phyloP scores from a whole-genome alignment of 2,329 filamentous ascomycete genomes.

The Ceratocystis smalleyi region DNA sequence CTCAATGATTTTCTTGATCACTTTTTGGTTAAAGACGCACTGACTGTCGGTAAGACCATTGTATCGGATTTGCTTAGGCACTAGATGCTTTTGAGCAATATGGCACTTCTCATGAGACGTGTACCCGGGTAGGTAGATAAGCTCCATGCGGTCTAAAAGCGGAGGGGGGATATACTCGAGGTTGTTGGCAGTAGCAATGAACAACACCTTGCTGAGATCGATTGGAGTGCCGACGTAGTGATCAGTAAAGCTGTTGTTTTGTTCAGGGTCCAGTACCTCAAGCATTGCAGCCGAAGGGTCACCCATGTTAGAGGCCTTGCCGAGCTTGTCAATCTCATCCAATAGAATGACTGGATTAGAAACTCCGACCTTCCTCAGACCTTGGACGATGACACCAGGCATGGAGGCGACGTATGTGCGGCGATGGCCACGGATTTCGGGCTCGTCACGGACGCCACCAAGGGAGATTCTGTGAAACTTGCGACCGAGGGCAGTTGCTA shows the following conservation, averaged over 20 bases:
- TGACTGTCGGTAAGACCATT: slow-evolving; percentile 71
- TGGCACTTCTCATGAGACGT: slow-evolving; percentile 94
- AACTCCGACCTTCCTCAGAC: slow-evolving; percentile 86
- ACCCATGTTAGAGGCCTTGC: slow-evolving; percentile 78
- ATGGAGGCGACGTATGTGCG: slow-evolving; percentile 97
- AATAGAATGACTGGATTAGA: slow-evolving; percentile 89
- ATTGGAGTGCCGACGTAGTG: slow-evolving; percentile 95
- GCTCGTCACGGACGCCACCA: slow-evolving; percentile 87
- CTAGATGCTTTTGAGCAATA: slow-evolving; percentile 82
- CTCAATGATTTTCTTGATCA: slow-evolving; percentile 89
- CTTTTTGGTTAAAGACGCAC: slow-evolving; percentile 61
- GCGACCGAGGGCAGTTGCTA: slow-evolving; percentile 78
- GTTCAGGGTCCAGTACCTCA: slow-evolving; percentile 91
- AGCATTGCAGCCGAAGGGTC: slow-evolving; percentile 96
- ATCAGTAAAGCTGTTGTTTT: slow-evolving; percentile 87
- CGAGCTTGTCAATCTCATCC: slow-evolving; percentile 96
- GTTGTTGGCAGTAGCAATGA: slow-evolving; percentile 92
- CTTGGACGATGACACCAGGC: slow-evolving; percentile 88
- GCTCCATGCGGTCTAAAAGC: slow-evolving; percentile 92
- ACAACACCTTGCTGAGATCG: slow-evolving; percentile 88
- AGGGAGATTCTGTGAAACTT: slow-evolving; percentile 97
- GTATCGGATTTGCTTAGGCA: slow-evolving; percentile 84
- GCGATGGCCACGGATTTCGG: slow-evolving; percentile 87
- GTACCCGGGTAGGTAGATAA: slow-evolving; percentile 82
- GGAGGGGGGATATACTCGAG: slow-evolving; percentile 92